These are phyloP conservation scores for Rhizophora mangle DNA, from an alignment of 345 rosid genomes.

Conservation along the genomic window DNA sequence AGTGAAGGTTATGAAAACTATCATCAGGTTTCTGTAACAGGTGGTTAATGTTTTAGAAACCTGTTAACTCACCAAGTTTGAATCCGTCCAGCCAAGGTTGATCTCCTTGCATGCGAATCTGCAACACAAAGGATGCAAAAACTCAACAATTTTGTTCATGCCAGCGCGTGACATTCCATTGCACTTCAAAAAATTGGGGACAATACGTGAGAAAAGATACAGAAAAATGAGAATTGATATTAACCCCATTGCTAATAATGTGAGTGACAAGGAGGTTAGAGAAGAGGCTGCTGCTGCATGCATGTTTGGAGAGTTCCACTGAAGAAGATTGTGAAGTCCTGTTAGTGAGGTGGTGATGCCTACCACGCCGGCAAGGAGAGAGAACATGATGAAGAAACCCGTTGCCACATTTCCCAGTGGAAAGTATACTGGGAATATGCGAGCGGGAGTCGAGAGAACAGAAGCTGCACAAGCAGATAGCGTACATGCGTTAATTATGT, in stretches of 20 bases:
- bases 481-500: not conserved
- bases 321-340: conserved; percentile 45
- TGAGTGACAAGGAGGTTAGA: conserved; percentile 57
- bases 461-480: conserved; percentile 48
- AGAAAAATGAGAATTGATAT: not conserved
- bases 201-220: not conserved
- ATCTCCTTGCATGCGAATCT: conserved; percentile 93
- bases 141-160: not conserved
- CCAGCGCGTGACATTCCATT: not conserved
- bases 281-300: conserved; percentile 73
- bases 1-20: no score
- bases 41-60: not conserved
- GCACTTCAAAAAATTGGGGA: not conserved
- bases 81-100: conserved; percentile 63
- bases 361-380: conserved; percentile 72
- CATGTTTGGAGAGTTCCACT: conserved; percentile 46
- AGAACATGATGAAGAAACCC: conserved; percentile 60
- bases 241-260: conserved; percentile 85
- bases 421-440: conserved; percentile 71
- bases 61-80: conserved; percentile 53
- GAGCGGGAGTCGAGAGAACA: conserved; percentile 59
- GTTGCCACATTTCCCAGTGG: conserved; percentile 92
- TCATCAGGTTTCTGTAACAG: no score
- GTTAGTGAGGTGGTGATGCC: conserved; percentile 70
- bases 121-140: conserved; percentile 14